Evolutionary conservation across 345 rosid species (phyloP), one percentile per base, ranked within the genome.

Genomic region (Brassica rapa): DNA sequence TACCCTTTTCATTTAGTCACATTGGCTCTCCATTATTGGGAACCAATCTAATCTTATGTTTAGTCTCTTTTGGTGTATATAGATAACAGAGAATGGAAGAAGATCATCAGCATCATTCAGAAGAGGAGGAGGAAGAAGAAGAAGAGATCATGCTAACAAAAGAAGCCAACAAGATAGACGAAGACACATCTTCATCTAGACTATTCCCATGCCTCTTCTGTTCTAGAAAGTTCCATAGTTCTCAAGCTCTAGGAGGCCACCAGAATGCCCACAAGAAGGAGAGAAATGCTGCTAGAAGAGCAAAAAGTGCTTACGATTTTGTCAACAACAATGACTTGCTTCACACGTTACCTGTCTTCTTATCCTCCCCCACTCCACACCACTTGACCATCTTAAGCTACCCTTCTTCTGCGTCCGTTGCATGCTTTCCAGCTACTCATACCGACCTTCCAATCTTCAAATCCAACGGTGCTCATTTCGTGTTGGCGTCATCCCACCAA

Each of bases 181-280:
- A 81, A 76, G 81, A 81, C 65, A 67, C 66, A 57, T 59, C 70
- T n/a, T 72, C 85, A 65, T 37, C 88, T 16, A 86, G 91, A 74
- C 84, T 86, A 4, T 94, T 90, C 66, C 89, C 94, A 2, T 94
- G 97, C 53, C 80, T 86, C 15, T 94, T 90, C 75, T 94, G 97
- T 70, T 87, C 97, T 6, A 84, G 97, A 82, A 87, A 94, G 72
- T 94, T 94, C 77, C 83, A 87, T 84, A 94, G 93, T 61, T 94
- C 98, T 24, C 98, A 94, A 79, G 98, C 98, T 4, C 74, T 94
- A 19, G 98, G 97, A 12, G 98, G 98, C 21, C 98, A 94, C 79
- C 98, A 94, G 63, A 94, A 94, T 37, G 97, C 98, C 12, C 97
- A 94, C 86, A 94, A 90, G 92, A 92, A 87, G 67, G 98, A 94